Evolutionary conservation across 352 stramenopile species (phyloP).

Genomic region (Sclerospora graminicola): DNA sequence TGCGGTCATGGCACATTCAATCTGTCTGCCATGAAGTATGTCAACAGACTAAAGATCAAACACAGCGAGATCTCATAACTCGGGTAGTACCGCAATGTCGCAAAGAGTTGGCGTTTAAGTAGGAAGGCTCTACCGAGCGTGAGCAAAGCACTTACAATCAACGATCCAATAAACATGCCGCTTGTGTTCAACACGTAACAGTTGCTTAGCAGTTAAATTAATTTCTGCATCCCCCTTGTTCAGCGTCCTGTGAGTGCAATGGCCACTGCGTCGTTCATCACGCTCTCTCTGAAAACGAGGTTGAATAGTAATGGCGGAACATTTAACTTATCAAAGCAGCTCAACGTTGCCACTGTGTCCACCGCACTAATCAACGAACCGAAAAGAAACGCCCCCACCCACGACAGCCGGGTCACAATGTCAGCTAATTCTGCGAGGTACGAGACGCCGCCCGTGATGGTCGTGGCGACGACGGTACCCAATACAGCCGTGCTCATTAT

Average conservation of each 20-base stretch:
- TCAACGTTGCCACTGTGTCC: conserved; percentile 86
- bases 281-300: conserved; percentile 88
- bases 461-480: conserved; percentile 38
- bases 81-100: conserved; percentile 36
- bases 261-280: conserved; percentile 86
- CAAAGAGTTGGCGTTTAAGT: conserved; percentile 48
- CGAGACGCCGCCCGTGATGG: conserved; percentile 37
- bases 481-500: conserved; percentile 37
- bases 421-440: conserved; percentile 31
- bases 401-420: conserved; percentile 52
- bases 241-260: conserved; percentile 86
- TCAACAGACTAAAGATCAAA: conserved; percentile 90
- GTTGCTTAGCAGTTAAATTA: conserved; percentile 43
- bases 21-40: conserved; percentile 74
- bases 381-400: conserved; percentile 84
- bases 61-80: conserved; percentile 76
- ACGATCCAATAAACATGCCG: conserved; percentile 39
- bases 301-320: conserved; percentile 85
- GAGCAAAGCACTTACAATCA: conserved; percentile 42
- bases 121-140: conserved; percentile 53
- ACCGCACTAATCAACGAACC: conserved; percentile 87
- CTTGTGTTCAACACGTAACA: conserved; percentile 30
- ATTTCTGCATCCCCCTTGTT: conserved; percentile 81
- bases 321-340: conserved; percentile 83
- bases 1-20: conserved; percentile 74